These are phyloP conservation scores for Tricholoma terreum DNA, from an alignment of 768 basidiomycete genomes.

Conservation along the genomic window DNA sequence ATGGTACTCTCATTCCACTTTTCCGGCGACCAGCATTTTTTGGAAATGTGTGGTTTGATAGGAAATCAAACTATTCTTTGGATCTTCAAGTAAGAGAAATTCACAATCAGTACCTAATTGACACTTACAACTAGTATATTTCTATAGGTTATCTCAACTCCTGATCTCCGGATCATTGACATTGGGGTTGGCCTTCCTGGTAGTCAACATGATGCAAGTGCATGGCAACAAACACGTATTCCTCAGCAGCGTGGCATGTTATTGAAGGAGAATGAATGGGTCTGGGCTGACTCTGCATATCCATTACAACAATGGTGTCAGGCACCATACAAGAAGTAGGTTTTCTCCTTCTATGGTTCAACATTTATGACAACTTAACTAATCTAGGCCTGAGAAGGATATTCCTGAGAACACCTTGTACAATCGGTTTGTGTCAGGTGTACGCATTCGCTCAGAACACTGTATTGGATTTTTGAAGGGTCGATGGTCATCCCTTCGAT, in stretches of 20 bases:
- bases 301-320: conserved; percentile 20
- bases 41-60: too few species aligned
- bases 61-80: too few species aligned
- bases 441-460: conserved; percentile 33
- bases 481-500: conserved; percentile 22
- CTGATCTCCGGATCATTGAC: conserved; percentile 25
- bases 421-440: too few species aligned
- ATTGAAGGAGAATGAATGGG: too few species aligned
- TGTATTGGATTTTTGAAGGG: conserved; percentile 29
- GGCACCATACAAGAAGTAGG: conserved; percentile 22
- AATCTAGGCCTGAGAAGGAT: conserved; percentile 20
- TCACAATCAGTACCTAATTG: background rate
- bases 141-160: conserved; percentile 13
- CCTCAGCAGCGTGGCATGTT: conserved; percentile 20
- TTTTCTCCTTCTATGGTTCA: background rate
- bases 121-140: background rate
- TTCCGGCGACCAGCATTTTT: too few species aligned
- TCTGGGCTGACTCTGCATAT: too few species aligned
- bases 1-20: conserved; percentile 39
- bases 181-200: conserved; percentile 28
- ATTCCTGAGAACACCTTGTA: too few species aligned
- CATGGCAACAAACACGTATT: conserved; percentile 25
- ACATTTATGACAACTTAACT: background rate
- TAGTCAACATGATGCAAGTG: conserved; percentile 31
- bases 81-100: conserved; percentile 13